Evolutionary conservation across 225 moss, liverwort and hornwort genomes (phyloP).

Genomic region (Marchantia paleacea): DNA sequence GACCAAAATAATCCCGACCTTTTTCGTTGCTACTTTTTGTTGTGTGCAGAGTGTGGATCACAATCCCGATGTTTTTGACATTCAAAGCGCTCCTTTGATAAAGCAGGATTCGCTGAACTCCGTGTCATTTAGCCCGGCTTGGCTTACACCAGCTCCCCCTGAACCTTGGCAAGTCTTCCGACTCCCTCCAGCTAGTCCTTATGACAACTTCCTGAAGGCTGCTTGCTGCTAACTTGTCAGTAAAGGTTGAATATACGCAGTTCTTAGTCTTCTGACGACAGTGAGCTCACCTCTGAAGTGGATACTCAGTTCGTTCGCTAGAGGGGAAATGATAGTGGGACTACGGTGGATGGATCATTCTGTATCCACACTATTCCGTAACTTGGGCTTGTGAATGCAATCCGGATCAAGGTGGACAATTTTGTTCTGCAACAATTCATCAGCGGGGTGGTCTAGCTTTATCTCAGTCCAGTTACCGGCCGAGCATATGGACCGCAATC

Average conservation of each 20-base stretch:
- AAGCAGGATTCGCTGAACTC: constrained; percentile 34
- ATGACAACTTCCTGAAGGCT: constrained; percentile 93
- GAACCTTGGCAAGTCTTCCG: constrained; percentile 67
- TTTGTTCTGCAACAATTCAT: constrained; percentile 11
- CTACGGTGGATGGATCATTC: not conserved
- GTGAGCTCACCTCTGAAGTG: constrained; percentile 6
- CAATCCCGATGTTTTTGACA: constrained; percentile 31
- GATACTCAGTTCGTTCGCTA: not conserved
- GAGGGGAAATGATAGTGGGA: constrained; percentile 1
- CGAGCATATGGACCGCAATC: constrained; percentile 16
- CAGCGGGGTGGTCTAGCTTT: constrained; percentile 17
- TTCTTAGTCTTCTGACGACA: constrained; percentile 1
- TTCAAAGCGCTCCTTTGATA: constrained; percentile 36
- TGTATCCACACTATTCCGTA: not conserved
- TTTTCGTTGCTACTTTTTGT: not conserved
- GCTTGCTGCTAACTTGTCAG: constrained; percentile 65
- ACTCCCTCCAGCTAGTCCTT: constrained; percentile 89
- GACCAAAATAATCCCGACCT: not conserved
- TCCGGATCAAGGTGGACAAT: constrained; percentile 16
- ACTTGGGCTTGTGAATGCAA: constrained; percentile 3
- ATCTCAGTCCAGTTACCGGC: constrained; percentile 9
- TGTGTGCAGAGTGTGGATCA: constrained; percentile 33
- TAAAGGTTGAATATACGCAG: not conserved
- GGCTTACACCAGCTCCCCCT: constrained; percentile 62
- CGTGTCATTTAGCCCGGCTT: constrained; percentile 51